Evolutionary conservation across 176 grass and related monocot species (phyloP), one percentile per base, ranked within the genome.

Genomic region (Guadua angustifolia): DNA sequence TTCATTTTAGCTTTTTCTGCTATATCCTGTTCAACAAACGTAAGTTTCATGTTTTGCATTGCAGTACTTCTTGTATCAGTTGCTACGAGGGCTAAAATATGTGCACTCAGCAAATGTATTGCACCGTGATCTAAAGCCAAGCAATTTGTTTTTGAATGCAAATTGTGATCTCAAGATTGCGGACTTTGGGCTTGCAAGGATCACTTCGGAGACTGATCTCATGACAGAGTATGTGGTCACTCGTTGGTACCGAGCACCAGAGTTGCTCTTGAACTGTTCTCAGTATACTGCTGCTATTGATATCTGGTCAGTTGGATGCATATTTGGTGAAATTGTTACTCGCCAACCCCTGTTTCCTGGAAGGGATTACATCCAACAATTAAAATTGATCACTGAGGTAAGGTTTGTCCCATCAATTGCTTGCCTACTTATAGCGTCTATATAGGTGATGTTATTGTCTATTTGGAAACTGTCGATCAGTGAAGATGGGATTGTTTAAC

Each of bases 141-240:
- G 92, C 90, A 98, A 98, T 76, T 81, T 98, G 71, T 79, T 98
- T 68, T 82, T 98, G 70, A 98, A 95, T 16, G 92, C 91, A 81
- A 95, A 98, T 86, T 98, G 95, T 84, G 95, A 98, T 73, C 92
- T 98, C 51, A 98, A 98, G 75, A 89, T 98, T 21, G 95, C 83
- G 0, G 95, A 98, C 67, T 98, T 98, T 84, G 95, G 95, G 40
- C 85, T 98, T 78, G 95, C 95, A 70, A 93, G 95, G 73, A 98
- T 91, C 56, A 95, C 95, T 29, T 95, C 92, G 0, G 95, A 98
- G 82, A 95, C 91, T 15, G 92, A 98, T 82, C 79, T 93, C n/a
- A 98, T 98, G 95, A 98, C 95, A 9, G 91, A 93, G 82, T 98
- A 98, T 93, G 95, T 98, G n/a, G 95, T 98, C 66, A 98, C 95